These are phyloP conservation scores for Rhizophora apiculata DNA, from an alignment of 345 rosid genomes.

Conservation along the genomic window DNA sequence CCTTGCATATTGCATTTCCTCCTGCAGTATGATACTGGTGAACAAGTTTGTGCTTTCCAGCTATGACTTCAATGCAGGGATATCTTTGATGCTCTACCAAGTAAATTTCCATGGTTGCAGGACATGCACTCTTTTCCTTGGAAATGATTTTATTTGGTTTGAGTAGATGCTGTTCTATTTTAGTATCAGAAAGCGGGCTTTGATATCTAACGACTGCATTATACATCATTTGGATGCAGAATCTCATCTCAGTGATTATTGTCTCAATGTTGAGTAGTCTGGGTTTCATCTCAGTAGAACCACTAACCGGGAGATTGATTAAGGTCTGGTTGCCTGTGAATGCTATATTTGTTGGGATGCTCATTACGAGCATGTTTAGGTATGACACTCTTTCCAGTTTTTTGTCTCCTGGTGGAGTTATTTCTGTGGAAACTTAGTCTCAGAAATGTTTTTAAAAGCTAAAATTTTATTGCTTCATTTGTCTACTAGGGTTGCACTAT, in stretches of 20 bases:
- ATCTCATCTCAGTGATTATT: conserved; percentile 77
- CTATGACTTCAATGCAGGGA: conserved; percentile 91
- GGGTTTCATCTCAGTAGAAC: conserved; percentile 79
- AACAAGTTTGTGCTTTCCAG: conserved; percentile 94
- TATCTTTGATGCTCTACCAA: conserved; percentile 95
- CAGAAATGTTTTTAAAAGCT: too few species aligned
- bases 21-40: conserved; percentile 95
- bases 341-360: conserved; percentile 95
- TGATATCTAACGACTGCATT: conserved; percentile 12
- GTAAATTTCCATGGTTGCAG: conserved; percentile 31
- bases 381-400: conserved; percentile 23
- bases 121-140: not conserved
- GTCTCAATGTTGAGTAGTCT: conserved; percentile 63
- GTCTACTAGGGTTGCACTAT: too few species aligned
- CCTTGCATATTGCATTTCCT: conserved; percentile 87
- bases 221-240: conserved; percentile 51
- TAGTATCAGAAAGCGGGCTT: not conserved
- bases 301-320: conserved; percentile 74
- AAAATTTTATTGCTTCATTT: too few species aligned
- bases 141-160: conserved; percentile 1
- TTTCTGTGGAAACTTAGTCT: not conserved
- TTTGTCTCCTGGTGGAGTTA: not conserved
- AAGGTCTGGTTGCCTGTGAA: conserved; percentile 98
- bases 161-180: conserved; percentile 7
- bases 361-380: conserved; percentile 98